Percentiles rank a stretch among this genome's conserved stretches.
phyloP scores from a whole-genome alignment of 106 monocot genomes.

The Xerophyta viscosa region DNA sequence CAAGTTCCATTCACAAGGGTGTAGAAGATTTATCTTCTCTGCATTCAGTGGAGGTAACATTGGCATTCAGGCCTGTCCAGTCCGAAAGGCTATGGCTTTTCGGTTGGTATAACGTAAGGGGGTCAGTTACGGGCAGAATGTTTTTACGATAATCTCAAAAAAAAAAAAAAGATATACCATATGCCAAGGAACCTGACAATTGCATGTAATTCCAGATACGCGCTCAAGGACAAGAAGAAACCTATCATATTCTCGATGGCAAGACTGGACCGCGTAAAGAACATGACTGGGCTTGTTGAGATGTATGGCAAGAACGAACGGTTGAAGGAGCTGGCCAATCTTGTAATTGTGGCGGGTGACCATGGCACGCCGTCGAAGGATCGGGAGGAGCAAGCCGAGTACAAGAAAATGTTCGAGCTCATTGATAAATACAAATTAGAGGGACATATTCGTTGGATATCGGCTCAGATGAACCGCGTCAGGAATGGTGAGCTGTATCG shows the following conservation, averaged over 20 bases:
- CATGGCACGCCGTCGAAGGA: slow-evolving; percentile 59
- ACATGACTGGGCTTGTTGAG: slow-evolving; percentile 52
- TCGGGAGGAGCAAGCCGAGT: slow-evolving; percentile 46
- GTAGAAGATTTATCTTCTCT: too few species aligned
- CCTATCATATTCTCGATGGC: slow-evolving; percentile 66
- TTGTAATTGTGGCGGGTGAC: slow-evolving; percentile 50
- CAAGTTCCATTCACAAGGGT: too few species aligned
- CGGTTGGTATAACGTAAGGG: too few species aligned
- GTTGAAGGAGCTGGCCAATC: slow-evolving; percentile 42
- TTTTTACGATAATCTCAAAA: too few species aligned
- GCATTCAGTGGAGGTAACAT: too few species aligned
- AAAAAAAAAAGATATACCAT: too few species aligned
- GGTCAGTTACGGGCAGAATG: too few species aligned
- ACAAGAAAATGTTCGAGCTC: slow-evolving; percentile 48
- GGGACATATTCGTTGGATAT: slow-evolving; percentile 63
- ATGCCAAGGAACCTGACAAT: too few species aligned
- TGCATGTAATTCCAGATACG: slow-evolving; percentile 20
- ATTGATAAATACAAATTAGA: slow-evolving; percentile 50
- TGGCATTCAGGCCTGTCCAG: too few species aligned
- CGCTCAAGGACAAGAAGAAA: slow-evolving; percentile 44
- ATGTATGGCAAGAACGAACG: slow-evolving; percentile 39
- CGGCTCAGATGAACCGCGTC: slow-evolving; percentile 53
- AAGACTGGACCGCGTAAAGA: slow-evolving; percentile 54
- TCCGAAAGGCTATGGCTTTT: too few species aligned
- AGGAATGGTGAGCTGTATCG: slow-evolving; percentile 59